These are phyloP conservation scores for Pseudomonodictys pantanalensis DNA, from an alignment of 495 filamentous ascomycete genomes.

Conservation along the genomic window DNA sequence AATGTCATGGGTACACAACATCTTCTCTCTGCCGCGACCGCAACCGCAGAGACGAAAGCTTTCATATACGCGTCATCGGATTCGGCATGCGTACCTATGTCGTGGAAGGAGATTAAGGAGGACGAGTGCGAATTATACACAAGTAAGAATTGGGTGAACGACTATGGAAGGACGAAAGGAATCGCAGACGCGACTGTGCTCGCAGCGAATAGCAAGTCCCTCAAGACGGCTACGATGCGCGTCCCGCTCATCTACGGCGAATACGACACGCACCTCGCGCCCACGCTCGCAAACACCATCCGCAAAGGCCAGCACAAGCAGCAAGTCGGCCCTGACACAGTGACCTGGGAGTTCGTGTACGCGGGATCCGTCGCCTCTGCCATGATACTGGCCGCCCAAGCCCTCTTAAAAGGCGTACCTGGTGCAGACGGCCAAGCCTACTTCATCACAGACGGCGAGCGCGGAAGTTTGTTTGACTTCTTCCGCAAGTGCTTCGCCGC, in stretches of 20 bases:
- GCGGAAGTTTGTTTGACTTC: conserved; percentile 35
- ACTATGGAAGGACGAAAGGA: conserved; percentile 35
- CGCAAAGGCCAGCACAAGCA: conserved; percentile 31
- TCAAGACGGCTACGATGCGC: conserved; percentile 33
- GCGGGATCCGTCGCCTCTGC: conserved; percentile 10
- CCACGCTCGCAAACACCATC: conserved; percentile 16
- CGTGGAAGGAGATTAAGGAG: conserved; percentile 23
- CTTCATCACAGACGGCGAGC: conserved; percentile 36
- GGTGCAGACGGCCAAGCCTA: conserved; percentile 32
- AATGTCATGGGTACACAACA: conserved; percentile 31
- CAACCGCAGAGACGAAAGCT: conserved; percentile 13
- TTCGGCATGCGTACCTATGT: conserved; percentile 21
- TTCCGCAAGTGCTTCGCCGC: conserved; percentile 27
- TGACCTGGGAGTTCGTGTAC: conserved; percentile 31
- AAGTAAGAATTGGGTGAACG: conserved; percentile 10
- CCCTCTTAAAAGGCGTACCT: background rate
- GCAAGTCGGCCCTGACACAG: conserved; percentile 33
- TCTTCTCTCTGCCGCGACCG: conserved; percentile 28
- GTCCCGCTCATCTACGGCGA: conserved; percentile 37
- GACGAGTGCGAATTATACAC: conserved; percentile 27
- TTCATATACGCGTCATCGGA: conserved; percentile 37
- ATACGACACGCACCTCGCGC: conserved; percentile 26
- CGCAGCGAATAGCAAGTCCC: conserved; percentile 21
- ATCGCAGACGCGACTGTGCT: conserved; percentile 35
- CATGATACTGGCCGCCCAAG: conserved; percentile 16